A percentile compares a stretch with the other conserved stretches of the same genome.
phyloP scores from a whole-genome alignment of 805 yeast species.

The Teunomyces funiuensis region DNA sequence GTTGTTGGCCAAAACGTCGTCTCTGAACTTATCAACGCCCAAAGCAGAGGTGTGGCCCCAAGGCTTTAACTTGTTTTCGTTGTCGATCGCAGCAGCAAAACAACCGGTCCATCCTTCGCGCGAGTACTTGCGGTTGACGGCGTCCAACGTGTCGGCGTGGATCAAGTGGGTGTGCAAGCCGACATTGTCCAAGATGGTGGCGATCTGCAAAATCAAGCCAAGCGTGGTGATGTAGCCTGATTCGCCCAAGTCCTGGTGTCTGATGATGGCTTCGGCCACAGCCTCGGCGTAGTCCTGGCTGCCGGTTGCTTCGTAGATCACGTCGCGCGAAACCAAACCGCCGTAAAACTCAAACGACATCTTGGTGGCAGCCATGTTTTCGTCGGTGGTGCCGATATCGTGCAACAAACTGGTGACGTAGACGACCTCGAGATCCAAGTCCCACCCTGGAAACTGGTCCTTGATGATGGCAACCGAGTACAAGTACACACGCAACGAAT shows the following conservation, averaged over 20 bases:
- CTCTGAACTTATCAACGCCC: slow-evolving; percentile 28
- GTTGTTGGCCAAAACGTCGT: slow-evolving; percentile 26
- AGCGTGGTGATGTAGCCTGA: slow-evolving; percentile 32
- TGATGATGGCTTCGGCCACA: slow-evolving; percentile 32
- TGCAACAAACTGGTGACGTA: slow-evolving; percentile 32
- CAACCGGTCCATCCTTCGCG: slow-evolving; percentile 31
- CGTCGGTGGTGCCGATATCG: slow-evolving; percentile 35
- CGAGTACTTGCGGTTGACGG: slow-evolving; percentile 22
- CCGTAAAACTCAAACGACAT: slow-evolving; percentile 37
- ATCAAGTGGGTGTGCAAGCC: slow-evolving; percentile 27
- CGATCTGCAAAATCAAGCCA: slow-evolving; percentile 32
- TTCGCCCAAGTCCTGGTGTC: slow-evolving; percentile 36
- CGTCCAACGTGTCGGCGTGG: slow-evolving; percentile 27
- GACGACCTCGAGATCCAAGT: slow-evolving; percentile 26
- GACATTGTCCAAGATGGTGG: slow-evolving; percentile 35
- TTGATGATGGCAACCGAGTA: slow-evolving; percentile 29
- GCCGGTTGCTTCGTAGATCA: slow-evolving; percentile 20
- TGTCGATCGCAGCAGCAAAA: slow-evolving; percentile 31
- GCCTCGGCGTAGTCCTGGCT: slow-evolving; percentile 34
- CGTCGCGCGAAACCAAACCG: slow-evolving; percentile 27
- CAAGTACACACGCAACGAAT: slow-evolving; percentile 30
- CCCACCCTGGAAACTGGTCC: slow-evolving; percentile 34
- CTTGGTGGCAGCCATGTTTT: slow-evolving; percentile 32
- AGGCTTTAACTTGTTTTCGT: slow-evolving; percentile 29
- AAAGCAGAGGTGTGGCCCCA: slow-evolving; percentile 38